A percentile compares a stretch with the other conserved stretches of the same genome.
Conservation (phyloP, 805 yeast genomes). For the Phaffomyces opuntiae region DNA sequence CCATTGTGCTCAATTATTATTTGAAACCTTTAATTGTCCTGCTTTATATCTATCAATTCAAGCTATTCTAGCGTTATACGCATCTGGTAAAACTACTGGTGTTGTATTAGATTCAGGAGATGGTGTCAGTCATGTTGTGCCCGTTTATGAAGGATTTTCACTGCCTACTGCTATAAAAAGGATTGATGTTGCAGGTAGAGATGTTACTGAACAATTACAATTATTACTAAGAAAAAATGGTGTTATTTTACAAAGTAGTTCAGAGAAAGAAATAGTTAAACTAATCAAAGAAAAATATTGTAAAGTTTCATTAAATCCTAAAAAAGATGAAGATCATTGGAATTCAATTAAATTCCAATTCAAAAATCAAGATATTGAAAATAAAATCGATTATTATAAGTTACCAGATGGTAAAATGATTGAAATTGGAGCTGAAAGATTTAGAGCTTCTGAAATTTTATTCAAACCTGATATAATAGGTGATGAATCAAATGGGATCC, state of each 20-base stretch:
- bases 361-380: slow-evolving; percentile 7
- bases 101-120: slow-evolving; percentile 89
- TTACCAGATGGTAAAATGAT: slow-evolving; percentile 83
- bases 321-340: slow-evolving; percentile 47
- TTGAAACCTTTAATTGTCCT: slow-evolving; percentile 81
- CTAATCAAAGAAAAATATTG: slow-evolving; percentile 71
- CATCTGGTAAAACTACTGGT: slow-evolving; percentile 88
- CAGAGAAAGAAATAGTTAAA: slow-evolving; percentile 79
- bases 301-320: slow-evolving; percentile 52
- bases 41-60: slow-evolving; percentile 94
- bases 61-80: slow-evolving; percentile 78
- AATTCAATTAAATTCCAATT: slow-evolving; percentile 10
- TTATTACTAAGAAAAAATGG: slow-evolving; percentile 68
- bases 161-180: slow-evolving; percentile 66
- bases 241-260: slow-evolving; percentile 52
- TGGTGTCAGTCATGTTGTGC: slow-evolving; percentile 83
- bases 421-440: slow-evolving; percentile 58
- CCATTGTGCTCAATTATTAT: slow-evolving; percentile 84
- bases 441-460: slow-evolving; percentile 72
- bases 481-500: slow-evolving; percentile 63
- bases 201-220: slow-evolving; percentile 71
- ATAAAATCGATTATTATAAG: slow-evolving; percentile 33
- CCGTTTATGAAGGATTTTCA: slow-evolving; percentile 85
- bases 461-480: slow-evolving; percentile 78
- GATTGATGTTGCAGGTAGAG: slow-evolving; percentile 80